Percentiles rank a stretch among this genome's conserved stretches.
phyloP scores from a whole-genome alignment of 169 alveolate species.

The Eimeria praecox region DNA sequence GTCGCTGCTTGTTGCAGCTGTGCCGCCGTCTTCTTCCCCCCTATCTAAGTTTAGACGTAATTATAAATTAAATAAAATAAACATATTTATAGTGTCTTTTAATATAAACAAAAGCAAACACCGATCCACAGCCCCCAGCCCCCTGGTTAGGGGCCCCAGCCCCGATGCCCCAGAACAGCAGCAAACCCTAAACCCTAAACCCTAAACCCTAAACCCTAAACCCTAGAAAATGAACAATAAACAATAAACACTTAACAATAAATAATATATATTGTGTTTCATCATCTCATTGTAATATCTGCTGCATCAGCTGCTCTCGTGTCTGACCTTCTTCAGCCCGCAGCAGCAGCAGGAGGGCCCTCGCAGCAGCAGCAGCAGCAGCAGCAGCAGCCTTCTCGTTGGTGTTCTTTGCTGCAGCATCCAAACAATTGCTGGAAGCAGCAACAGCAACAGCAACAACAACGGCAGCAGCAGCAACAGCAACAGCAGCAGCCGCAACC shows the following conservation, averaged over 20 bases:
- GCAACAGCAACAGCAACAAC: conserved; percentile 16
- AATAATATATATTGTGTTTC: background rate
- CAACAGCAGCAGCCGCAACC: background rate
- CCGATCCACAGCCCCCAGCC: background rate
- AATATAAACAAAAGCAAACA: background rate
- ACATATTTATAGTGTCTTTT: background rate
- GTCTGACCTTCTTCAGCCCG: background rate
- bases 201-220: conserved; percentile 7
- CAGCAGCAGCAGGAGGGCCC: conserved; percentile 2
- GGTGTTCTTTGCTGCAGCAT: background rate
- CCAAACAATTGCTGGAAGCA: background rate
- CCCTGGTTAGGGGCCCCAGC: conserved; percentile 14
- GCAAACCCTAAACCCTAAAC: conserved; percentile 6
- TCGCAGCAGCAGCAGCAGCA: background rate
- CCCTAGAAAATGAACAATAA: background rate
- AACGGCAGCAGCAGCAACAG: background rate
- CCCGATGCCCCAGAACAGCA: background rate
- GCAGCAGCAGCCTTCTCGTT: background rate
- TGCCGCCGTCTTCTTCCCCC: background rate
- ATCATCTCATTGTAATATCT: background rate
- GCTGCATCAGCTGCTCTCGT: background rate
- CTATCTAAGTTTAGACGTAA: background rate
- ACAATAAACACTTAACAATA: background rate
- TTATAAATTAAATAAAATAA: background rate
- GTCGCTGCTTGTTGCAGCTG: background rate